Evolutionary conservation across 2,329 filamentous ascomycete species (phyloP).

Genomic region (Dactylellina drechsleri): DNA sequence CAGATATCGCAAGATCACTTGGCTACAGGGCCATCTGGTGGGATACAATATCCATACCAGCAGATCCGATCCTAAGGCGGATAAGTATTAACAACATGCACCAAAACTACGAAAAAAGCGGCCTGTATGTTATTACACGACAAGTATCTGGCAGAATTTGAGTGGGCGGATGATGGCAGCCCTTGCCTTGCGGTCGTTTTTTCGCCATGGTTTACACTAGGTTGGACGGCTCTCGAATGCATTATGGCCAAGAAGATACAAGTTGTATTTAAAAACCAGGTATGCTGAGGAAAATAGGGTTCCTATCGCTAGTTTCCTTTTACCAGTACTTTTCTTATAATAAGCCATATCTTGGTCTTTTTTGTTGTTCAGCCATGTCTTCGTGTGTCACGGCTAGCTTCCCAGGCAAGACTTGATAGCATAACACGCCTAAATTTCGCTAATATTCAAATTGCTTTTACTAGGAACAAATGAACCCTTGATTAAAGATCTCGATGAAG

Average conservation of each 20-base stretch:
- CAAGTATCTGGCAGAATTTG: conserved; percentile 44
- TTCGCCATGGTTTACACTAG: conserved; percentile 58
- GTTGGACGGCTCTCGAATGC: conserved; percentile 58
- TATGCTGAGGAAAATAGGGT: not conserved
- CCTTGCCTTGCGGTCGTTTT: conserved; percentile 57
- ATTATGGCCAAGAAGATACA: conserved; percentile 52
- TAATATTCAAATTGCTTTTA: no score
- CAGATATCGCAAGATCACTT: conserved; percentile 39
- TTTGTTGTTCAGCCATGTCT: no score
- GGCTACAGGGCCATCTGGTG: conserved; percentile 59
- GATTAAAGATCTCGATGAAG: conserved; percentile 46
- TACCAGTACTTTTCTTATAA: not conserved
- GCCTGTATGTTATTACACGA: conserved; percentile 55
- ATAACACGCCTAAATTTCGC: no score
- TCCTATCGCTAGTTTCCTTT: not conserved
- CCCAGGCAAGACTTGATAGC: no score
- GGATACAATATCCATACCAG: conserved; percentile 59
- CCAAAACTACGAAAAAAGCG: conserved; percentile 57
- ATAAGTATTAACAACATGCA: conserved; percentile 58
- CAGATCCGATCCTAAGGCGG: conserved; percentile 32
- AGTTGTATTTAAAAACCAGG: conserved; percentile 36
- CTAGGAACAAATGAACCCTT: conserved; percentile 13
- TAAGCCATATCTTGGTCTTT: no score
- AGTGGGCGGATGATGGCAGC: conserved; percentile 55
- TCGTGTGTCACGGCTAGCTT: no score